Base-by-base conservation (phyloP, 257 asterid species). In the Solanum boliviense region DNA sequence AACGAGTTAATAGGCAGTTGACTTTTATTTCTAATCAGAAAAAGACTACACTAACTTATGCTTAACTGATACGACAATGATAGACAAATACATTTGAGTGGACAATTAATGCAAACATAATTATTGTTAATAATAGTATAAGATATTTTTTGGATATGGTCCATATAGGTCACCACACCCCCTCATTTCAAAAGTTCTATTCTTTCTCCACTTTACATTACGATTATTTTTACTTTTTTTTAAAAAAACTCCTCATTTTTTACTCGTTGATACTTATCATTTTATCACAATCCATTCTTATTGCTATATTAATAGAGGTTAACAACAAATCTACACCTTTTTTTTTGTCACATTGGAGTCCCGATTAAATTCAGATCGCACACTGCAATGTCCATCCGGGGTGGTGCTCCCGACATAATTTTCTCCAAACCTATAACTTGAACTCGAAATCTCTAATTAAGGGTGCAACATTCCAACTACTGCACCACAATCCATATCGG, bases 401-500 rank as follows among this genome's bases (percentile, higher is more conserved):
- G 0, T 52, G 4, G 0, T 0, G 1, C 1, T 56, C 4, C 10
- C 5, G 0, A 56, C 10, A 56, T 20, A 10, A 56, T 56, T 20
- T 20, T 56, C 2, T 20, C 1, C 25, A 56, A 20, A 20, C 2
- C 2, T 56, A 20, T 0, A 20, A 20, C 0, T 20, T 0, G 1
- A 56, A 56, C 2, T 7, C 1, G 0, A 56, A 56, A 20, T 56
- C 10, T 56, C 11, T 56, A 7, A 56, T 20, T 7, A 1, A 56
- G 9, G 0, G 2, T 18, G 0, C 4, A 18, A 56, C 0, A 18
- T 0, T 56, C 0, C 10, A 0, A 56, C 0, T 0, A 56, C 1
- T 56, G 4, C 9, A 56, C 2, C n/a, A 56, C n/a, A 18, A 56
- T 56, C 0, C 11, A 56, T 7, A 2, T 56, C n/a, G n/a, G 5